These are phyloP conservation scores for Coemansia sp. DNA, from an alignment of 192 early-diverging fungal genomes.

Conservation along the genomic window DNA sequence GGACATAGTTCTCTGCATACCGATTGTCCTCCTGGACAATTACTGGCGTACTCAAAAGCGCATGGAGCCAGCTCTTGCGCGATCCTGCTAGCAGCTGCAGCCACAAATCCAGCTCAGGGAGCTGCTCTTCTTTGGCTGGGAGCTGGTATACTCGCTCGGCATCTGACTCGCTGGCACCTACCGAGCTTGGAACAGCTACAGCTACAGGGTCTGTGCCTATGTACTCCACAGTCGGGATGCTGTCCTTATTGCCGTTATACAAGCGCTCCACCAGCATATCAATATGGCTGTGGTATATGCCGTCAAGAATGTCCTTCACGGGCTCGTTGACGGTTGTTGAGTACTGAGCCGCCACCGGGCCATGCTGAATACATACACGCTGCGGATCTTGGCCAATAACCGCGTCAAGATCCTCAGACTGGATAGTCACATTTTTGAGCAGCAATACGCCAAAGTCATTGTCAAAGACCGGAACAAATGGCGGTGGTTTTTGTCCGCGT, in stretches of 20 bases:
- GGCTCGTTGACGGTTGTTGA: conserved; percentile 75
- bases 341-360: conserved; percentile 77
- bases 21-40: conserved; percentile 75
- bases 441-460: conserved; percentile 87
- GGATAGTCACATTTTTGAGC: conserved; percentile 78
- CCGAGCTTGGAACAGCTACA: not conserved
- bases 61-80: conserved; percentile 74
- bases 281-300: conserved; percentile 78
- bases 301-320: conserved; percentile 82
- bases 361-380: conserved; percentile 85
- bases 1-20: conserved; percentile 60
- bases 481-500: conserved; percentile 79
- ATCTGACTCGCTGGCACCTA: not conserved
- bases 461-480: conserved; percentile 86
- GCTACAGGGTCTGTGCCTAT: conserved; percentile 17
- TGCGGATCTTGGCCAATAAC: conserved; percentile 81
- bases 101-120: conserved; percentile 50
- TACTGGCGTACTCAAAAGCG: conserved; percentile 66
- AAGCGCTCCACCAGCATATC: conserved; percentile 69
- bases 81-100: conserved; percentile 67
- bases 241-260: conserved; percentile 58
- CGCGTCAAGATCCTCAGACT: conserved; percentile 81
- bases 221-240: conserved; percentile 60
- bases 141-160: no score
- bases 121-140: no score